phyloP scores from a whole-genome alignment of 2,329 filamentous ascomycete genomes.

The Sporothrix brasiliensis region DNA sequence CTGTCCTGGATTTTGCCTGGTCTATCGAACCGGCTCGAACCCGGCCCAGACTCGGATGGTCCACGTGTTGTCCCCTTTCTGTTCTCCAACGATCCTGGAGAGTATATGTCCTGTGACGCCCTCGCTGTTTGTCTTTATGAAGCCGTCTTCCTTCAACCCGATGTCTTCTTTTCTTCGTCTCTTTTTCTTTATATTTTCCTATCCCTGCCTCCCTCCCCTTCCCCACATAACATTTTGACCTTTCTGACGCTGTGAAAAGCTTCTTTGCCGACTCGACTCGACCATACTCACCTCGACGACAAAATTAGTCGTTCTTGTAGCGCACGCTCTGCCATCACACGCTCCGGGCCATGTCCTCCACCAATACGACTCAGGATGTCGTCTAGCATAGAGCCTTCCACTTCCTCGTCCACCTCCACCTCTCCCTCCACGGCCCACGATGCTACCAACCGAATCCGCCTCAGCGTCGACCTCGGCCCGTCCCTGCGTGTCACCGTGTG shows the following conservation, averaged over 20 bases:
- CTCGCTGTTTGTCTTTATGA: neutral
- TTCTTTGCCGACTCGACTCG: neutral
- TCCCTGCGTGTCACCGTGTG: neutral
- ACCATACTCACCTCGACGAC: constrained; percentile 31
- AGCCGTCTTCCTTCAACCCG: neutral
- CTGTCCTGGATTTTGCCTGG: neutral
- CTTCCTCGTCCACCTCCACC: neutral
- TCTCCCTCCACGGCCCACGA: neutral
- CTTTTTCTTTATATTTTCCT: neutral
- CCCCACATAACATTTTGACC: neutral
- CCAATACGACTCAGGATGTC: neutral
- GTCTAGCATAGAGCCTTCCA: neutral
- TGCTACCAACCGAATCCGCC: neutral
- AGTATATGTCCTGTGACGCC: neutral
- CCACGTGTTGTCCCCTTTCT: neutral
- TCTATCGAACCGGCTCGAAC: neutral
- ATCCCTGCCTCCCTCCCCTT: neutral
- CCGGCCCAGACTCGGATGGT: neutral
- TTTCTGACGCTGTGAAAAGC: neutral
- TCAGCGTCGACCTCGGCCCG: neutral
- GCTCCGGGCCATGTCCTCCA: neutral
- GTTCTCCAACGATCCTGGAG: neutral
- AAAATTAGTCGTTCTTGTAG: neutral
- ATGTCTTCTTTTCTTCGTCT: neutral
- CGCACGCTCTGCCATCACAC: neutral